Base-by-base conservation (phyloP, 108 stramenopile species). In the Nitzschia putrida region DNA sequence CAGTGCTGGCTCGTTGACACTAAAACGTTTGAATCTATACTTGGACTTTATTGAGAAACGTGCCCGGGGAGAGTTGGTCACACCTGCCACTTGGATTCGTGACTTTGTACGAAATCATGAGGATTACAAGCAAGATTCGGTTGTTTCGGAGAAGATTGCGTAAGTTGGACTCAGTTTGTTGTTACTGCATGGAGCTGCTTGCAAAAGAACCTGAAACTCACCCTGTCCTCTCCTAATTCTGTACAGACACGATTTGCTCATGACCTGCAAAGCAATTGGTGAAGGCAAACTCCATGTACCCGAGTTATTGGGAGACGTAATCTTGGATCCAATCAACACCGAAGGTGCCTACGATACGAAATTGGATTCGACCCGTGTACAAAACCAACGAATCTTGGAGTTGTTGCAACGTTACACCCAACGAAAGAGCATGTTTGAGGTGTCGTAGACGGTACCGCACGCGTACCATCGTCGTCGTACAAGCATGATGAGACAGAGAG, bases 21-120 rank as follows among this genome's bases (percentile, higher is more conserved):
- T 87, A 69, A 68, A 81, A 18, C 79, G 88, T 9, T 83, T 99
- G 29, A 76, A 80, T 8, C 56, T 29, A 34, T 99, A 96, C 68
- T 74, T 98, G 13, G 82, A 89, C 38, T 92, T 97, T 24, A 87
- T 99, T 54, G 83, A 88, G 52, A 80, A 84, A 44, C 82, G 95
- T 43, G 93, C 99, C 0, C 83, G 85, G 18, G 99, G 98, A 53
- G 92, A 97, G 70, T 78, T 98, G 18, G 53, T 90, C 12, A 99
- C 98, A 29, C 85, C 96, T 21, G 99, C 99, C 4, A 87, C 95
- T 6, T 99, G 97, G 97, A 90, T 98, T 22, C 80, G 99, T 51
- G 80, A 91, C 40, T 98, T 96, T 64, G 87, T 99, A 18, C 76
- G 84, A 41, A 75, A 53, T 45, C 99, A 99, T 72, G 89, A 95